Base-by-base conservation (phyloP, 2,329 filamentous ascomycete genomes). In the Fusarium buxicola region DNA sequence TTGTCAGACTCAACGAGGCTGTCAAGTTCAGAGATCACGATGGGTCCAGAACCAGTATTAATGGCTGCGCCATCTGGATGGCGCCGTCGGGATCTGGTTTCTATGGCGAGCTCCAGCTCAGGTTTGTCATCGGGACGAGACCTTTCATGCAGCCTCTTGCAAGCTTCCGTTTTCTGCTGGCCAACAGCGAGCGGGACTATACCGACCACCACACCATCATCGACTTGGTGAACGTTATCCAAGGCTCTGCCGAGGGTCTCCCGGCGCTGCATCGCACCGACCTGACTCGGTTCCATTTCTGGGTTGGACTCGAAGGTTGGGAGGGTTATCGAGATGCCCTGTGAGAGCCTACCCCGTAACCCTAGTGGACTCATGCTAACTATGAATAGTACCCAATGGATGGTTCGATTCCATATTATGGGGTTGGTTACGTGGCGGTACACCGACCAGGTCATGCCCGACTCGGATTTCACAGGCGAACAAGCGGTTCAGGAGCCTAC, bases 21-120 rank as follows among this genome's bases (percentile, higher is more conserved):
- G 13, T 58, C 2, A 10, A 30, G 2, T 54, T 49, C 13, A 13
- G 39, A 0, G 39, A 62, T 5, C 8, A 12, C 2, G 8, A 44
- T 0, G 53, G 53, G 0, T 10, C 25, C 0, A 5, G 18, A 0
- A 30, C 24, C 10, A 18, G 24, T 2, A 57, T 64, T 1, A 21
- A 30, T 15, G 55, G 46, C 2, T 24, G 60, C 5, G 60, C 46
- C 2, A 40, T 64, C 24, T 64, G 60, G 55, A 64, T 64, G 50
- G 43, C 39, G 12, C 43, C 43, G 1, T 3, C 25, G 3, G 9
- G 9, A 0, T 7, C 44, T 11, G 36, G 13, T 1, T 6, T 31
- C 1, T 16, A 25, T 3, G 60, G 30, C 2, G 43, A 46, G 32
- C 25, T 64, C n/a, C 40, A 30, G 2, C 12, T 64, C 10, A 28